phyloP scores from a whole-genome alignment of 2,329 filamentous ascomycete genomes.

The Cladobotryum protrusum region DNA sequence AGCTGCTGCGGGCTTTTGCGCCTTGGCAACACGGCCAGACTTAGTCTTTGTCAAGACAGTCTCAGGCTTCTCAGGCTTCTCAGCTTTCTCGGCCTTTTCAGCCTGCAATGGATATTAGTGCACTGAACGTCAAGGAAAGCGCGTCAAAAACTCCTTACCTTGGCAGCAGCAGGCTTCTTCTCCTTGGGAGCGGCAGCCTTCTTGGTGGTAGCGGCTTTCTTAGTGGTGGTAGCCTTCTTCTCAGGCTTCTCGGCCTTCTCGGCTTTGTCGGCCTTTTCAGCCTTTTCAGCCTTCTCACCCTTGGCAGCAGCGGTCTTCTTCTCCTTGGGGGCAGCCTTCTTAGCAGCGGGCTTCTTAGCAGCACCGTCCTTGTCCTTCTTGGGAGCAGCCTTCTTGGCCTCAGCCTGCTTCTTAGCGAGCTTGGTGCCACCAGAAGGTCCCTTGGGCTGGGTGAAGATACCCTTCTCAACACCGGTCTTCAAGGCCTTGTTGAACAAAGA shows the following conservation, averaged over 20 bases:
- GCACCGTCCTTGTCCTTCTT: slow-evolving; percentile 28
- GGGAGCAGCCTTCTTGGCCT: slow-evolving; percentile 32
- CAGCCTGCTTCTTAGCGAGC: slow-evolving; percentile 70
- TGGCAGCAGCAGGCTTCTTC: slow-evolving; percentile 31
- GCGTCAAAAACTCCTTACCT: too few species aligned
- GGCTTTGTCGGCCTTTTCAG: slow-evolving; percentile 10
- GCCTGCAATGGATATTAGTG: slow-evolving; percentile 16
- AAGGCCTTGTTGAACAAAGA: slow-evolving; percentile 82
- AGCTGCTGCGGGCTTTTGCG: slow-evolving; percentile 41
- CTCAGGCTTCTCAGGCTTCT: slow-evolving; percentile 52
- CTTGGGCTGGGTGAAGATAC: slow-evolving; percentile 84
- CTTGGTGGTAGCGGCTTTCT: slow-evolving; percentile 32
- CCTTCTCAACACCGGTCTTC: slow-evolving; percentile 76
- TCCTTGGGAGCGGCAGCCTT: slow-evolving; percentile 44
- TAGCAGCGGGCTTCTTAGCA: slow-evolving; percentile 28
- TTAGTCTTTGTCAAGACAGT: slow-evolving; percentile 75
- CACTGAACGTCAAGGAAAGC: slow-evolving; percentile 36
- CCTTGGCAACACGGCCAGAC: slow-evolving; percentile 77
- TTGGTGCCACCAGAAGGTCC: slow-evolving; percentile 87
- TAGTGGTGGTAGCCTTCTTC: slow-evolving; percentile 24
- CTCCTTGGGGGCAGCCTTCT: slow-evolving; percentile 24
- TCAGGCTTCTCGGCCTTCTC: slow-evolving; percentile 17
- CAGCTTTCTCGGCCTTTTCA: not conserved
- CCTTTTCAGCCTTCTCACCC: slow-evolving; percentile 20
- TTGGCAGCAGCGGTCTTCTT: slow-evolving; percentile 28